Evolutionary conservation across 2,329 filamentous ascomycete genomes (phyloP), one percentile per base, ranked within the genome.

Genomic region (Neophaeococcomyces aloes): DNA sequence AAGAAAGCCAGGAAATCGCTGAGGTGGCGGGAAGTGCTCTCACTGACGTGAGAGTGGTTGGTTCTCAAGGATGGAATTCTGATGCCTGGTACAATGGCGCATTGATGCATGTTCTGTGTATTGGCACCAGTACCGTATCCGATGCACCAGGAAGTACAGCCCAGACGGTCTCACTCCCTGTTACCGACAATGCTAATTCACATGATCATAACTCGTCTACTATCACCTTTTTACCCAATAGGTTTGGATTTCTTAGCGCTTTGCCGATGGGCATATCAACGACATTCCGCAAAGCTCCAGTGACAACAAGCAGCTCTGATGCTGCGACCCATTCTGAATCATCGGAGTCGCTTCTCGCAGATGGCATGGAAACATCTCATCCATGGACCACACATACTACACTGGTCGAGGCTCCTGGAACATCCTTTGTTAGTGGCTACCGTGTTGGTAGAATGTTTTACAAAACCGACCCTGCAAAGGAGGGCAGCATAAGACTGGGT

Each of bases 371-470:
- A n/a, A n/a, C n/a, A 5, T 10, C 8, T 19, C 15, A 8, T 11
- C 33, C 5, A 14, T 4, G 6, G 7, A 4, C 15, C 8, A 19
- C 6, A 5, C 36, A 38, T 15, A 41, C 29, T 18, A 41, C 38
- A n/a, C 15, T 41, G 7, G 17, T 41, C 18, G 29, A 41, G 13
- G 38, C 34, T 11, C 38, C 38, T 18, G 34, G 34, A 8, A 41
- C 13, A 29, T 41, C 15, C n/a, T 32, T 41, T 21, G 17, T 33
- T 17, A 21, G 15, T n/a, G n/a, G 10, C 13, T 21, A 11, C 7
- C 38, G 10, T 5, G 38, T 30, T 18, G 33, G 33, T 11, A 18
- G 33, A 4, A 30, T 30, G 8, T 25, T 25, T 15, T 38, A 38
- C 21, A 5, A 38, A 8, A 21, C 5, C 34, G 7, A 29, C 3